Evolutionary conservation across 257 asterid genomes (phyloP), one percentile per base, ranked within the genome.

Genomic region (Galeopsis tetrahit): DNA sequence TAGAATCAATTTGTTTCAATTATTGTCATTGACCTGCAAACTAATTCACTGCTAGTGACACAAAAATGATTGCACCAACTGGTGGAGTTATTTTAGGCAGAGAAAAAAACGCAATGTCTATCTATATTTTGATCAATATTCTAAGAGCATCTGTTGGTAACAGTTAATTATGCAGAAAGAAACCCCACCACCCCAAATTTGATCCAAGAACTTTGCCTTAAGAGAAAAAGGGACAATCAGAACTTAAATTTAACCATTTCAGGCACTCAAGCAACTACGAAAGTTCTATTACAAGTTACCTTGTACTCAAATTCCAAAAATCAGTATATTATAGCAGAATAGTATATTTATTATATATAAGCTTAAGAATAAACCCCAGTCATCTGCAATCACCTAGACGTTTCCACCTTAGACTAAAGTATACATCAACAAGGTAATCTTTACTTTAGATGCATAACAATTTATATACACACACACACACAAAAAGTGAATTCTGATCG

Each of bases 91-190:
- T 21, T 55, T 43, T 43, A 42, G 43, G 56, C 7, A 40, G 28
- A 48, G 10, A 14, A n/a, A 21, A 61, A 36, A 13, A 9, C 0
- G 28, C 28, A 21, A 49, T 49, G 49, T 39, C 58, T 43, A 40
- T 53, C 52, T 52, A 9, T 9, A 49, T 39, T 69, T 42, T 15
- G 35, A 69, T 17, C 52, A 36, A 40, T 21, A 46, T 49, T 57
- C 51, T 65, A 6, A 21, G 33, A 49, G 52, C 33, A 35, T 66
- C 62, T 40, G 43, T 14, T 33, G 34, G n/a, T 14, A 64, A 62
- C 1, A 59, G 10, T 57, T 5, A 56, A 68, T 66, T 10, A 32
- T 42, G 69, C 66, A 63, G 35, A 36, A 66, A 43, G 48, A 69
- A 31, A 28, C 28, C 56, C 56, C 7, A 35, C 14, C 3, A 3